A percentile compares a stretch with the other conserved stretches of the same genome.
Conservation (phyloP, 2,329 filamentous ascomycete species). For the Penicillium sp. region DNA sequence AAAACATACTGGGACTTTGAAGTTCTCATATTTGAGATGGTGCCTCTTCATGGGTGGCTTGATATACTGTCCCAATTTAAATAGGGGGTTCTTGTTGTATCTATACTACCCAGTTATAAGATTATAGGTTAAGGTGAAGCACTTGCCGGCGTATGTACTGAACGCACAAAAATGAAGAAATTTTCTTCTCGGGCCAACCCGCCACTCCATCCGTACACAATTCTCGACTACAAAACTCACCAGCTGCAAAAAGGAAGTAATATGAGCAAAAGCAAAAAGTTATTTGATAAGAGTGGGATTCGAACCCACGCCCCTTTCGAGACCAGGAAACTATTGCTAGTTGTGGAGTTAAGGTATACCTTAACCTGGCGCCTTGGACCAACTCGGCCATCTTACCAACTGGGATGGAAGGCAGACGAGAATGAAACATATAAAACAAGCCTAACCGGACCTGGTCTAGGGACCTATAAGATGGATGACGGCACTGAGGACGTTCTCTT, state of each 20-base stretch:
- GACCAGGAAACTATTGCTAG: conserved; percentile 11
- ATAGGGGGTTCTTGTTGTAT: not conserved
- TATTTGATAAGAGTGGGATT: conserved; percentile 9
- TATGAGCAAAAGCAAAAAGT: not conserved
- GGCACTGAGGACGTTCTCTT: too few species aligned
- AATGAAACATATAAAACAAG: too few species aligned
- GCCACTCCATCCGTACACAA: too few species aligned
- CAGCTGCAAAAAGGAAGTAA: too few species aligned
- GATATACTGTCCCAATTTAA: not conserved
- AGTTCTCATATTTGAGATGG: not conserved
- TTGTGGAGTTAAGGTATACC: conserved; percentile 25
- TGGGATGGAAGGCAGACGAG: too few species aligned
- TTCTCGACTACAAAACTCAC: too few species aligned
- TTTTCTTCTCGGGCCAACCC: not conserved
- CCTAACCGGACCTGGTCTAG: too few species aligned
- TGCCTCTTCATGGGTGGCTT: not conserved
- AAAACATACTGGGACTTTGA: not conserved
- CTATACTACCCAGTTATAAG: not conserved
- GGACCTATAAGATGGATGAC: too few species aligned
- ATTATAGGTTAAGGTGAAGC: not conserved
- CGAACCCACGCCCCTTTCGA: conserved; percentile 10
- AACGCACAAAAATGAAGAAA: not conserved
- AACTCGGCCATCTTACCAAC: conserved; percentile 36
- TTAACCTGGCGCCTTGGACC: conserved; percentile 36
- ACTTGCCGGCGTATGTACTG: not conserved